Conservation (phyloP, 805 yeast genomes). For the Candida montana region DNA sequence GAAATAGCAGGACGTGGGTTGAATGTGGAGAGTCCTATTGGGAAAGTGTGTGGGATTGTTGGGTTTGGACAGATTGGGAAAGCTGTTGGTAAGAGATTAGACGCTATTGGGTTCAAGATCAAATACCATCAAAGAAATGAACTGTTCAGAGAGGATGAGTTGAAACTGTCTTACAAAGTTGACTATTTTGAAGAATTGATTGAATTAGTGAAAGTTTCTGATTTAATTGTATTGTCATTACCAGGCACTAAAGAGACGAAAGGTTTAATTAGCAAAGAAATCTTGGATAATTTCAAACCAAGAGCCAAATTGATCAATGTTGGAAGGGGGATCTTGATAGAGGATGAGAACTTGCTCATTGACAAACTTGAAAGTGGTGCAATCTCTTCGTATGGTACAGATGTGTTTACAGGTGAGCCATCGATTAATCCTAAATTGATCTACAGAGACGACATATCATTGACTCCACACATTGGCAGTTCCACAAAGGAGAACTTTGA, state of each 20-base stretch:
- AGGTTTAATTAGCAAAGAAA: conserved; percentile 39
- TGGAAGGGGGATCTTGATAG: conserved; percentile 54
- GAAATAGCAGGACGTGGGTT: conserved; percentile 32
- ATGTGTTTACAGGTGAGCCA: conserved; percentile 58
- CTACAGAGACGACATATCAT: conserved; percentile 36
- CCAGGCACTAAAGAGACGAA: conserved; percentile 52
- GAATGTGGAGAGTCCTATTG: conserved; percentile 37
- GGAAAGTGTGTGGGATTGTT: conserved; percentile 46
- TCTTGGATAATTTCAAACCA: conserved; percentile 33
- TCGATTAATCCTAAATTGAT: conserved; percentile 24
- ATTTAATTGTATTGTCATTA: conserved; percentile 49
- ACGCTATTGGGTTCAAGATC: conserved; percentile 52
- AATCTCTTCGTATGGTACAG: conserved; percentile 52
- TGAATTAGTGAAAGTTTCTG: conserved; percentile 35
- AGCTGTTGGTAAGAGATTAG: conserved; percentile 44
- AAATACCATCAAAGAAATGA: conserved; percentile 47
- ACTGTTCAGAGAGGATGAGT: conserved; percentile 27
- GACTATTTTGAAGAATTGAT: conserved; percentile 32
- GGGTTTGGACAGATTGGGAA: conserved; percentile 63
- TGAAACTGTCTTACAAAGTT: conserved; percentile 29
- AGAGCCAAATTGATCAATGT: conserved; percentile 50
- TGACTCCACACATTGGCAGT: conserved; percentile 63
- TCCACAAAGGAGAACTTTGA: conserved; percentile 44
- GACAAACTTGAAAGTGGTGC: conserved; percentile 33
- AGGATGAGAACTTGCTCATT: conserved; percentile 42